These are phyloP conservation scores for Sugiyamaella lignohabitans DNA, from an alignment of 805 yeast genomes.

Conservation along the genomic window DNA sequence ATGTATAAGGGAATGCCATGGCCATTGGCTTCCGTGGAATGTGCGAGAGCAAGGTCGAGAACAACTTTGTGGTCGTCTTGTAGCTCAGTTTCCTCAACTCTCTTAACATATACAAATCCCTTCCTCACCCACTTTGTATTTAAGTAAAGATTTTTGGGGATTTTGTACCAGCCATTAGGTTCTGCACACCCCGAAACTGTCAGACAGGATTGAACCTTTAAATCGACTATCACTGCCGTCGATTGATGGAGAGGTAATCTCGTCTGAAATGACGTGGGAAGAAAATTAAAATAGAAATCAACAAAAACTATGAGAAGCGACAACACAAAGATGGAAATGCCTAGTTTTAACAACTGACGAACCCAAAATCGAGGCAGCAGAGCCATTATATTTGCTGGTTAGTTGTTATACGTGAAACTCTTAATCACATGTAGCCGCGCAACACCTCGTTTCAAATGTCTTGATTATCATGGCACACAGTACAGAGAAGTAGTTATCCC, in stretches of 20 bases:
- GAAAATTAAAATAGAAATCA: conserved; percentile 35
- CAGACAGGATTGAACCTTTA: conserved; percentile 35
- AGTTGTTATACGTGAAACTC: neutral
- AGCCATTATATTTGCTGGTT: neutral
- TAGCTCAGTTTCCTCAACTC: conserved; percentile 17
- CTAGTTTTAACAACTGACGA: conserved; percentile 15
- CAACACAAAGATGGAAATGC: conserved; percentile 5
- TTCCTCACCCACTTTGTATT: conserved; percentile 37
- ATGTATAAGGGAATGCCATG: conserved; percentile 19
- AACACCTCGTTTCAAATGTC: too few species aligned
- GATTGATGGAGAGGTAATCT: conserved; percentile 40
- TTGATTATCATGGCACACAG: too few species aligned
- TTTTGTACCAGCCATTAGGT: conserved; percentile 37
- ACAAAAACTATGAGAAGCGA: conserved; percentile 32
- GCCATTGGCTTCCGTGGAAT: conserved; percentile 7
- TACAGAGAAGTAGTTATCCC: too few species aligned
- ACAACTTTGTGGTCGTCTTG: conserved; percentile 14
- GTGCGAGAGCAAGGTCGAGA: conserved; percentile 13
- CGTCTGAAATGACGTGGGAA: conserved; percentile 32
- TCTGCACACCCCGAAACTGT: conserved; percentile 20
- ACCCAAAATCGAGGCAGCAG: conserved; percentile 11
- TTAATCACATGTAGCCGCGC: too few species aligned
- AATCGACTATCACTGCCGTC: conserved; percentile 39
- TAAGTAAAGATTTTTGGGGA: conserved; percentile 44
- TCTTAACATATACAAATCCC: conserved; percentile 35